phyloP scores from a whole-genome alignment of 2,329 filamentous ascomycete genomes.

The Apiospora aurea region DNA sequence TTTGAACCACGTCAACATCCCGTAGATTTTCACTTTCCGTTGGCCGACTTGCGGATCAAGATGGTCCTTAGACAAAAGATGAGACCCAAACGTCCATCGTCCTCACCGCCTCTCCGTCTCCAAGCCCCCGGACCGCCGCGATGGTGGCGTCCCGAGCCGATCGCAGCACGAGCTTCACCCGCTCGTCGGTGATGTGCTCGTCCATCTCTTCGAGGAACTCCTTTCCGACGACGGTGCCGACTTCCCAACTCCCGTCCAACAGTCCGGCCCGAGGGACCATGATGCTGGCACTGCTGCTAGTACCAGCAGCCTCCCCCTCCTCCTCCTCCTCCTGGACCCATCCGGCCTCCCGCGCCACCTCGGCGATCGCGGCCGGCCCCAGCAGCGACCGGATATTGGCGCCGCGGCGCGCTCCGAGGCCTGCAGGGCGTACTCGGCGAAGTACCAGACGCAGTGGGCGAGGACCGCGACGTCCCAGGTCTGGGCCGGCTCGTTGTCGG shows the following conservation, averaged over 20 bases:
- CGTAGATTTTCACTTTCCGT: not conserved
- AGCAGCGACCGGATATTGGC: slow-evolving; percentile 59
- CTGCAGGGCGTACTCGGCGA: slow-evolving; percentile 55
- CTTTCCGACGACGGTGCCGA: slow-evolving; percentile 40
- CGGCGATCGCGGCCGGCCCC: slow-evolving; percentile 49
- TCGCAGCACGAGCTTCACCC: slow-evolving; percentile 38
- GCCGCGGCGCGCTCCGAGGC: slow-evolving; percentile 47
- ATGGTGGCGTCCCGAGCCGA: slow-evolving; percentile 44
- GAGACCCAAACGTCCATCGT: slow-evolving; percentile 53
- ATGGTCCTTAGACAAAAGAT: not conserved
- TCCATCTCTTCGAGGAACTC: slow-evolving; percentile 45
- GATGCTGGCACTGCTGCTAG: slow-evolving; percentile 22
- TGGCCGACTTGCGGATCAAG: not conserved
- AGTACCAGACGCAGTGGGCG: slow-evolving; percentile 62
- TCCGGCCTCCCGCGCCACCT: slow-evolving; percentile 44
- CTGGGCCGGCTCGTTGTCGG: not conserved
- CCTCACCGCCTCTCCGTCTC: slow-evolving; percentile 40
- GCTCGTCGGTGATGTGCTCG: slow-evolving; percentile 36
- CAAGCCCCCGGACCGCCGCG: slow-evolving; percentile 38
- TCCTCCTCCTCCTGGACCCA: slow-evolving; percentile 43
- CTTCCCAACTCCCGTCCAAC: slow-evolving; percentile 57
- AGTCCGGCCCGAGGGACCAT: slow-evolving; percentile 48
- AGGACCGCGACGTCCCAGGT: slow-evolving; percentile 56
- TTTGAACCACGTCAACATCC: not conserved
- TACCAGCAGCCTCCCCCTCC: not conserved